These are phyloP conservation scores for Rugosomyces carneus DNA, from an alignment of 1,284 basidiomycete genomes.

Conservation along the genomic window DNA sequence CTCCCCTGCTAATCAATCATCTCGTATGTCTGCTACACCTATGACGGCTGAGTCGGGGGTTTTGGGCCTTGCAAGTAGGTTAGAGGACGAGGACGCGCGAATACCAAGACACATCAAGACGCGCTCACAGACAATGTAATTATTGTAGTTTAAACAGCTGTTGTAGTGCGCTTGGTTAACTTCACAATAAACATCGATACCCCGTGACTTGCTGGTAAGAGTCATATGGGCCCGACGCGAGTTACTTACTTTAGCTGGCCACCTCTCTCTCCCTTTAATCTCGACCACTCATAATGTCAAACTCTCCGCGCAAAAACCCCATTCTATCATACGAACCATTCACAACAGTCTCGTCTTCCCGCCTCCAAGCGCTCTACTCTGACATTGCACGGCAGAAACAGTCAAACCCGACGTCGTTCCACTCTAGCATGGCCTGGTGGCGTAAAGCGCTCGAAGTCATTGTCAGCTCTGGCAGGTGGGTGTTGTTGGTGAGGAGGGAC, in stretches of 20 bases:
- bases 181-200: too few relatives aligned
- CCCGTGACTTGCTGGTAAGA: constrained; percentile 2
- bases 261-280: too few relatives aligned
- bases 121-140: constrained; percentile 1
- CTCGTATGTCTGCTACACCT: constrained; percentile 16
- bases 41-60: not conserved
- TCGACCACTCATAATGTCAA: constrained; percentile 5
- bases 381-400: constrained; percentile 80
- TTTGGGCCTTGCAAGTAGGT: not conserved
- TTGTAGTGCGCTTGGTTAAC: too few relatives aligned
- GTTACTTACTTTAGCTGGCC: too few relatives aligned
- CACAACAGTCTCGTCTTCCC: constrained; percentile 44
- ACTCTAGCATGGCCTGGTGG: constrained; percentile 88
- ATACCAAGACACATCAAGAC: not conserved
- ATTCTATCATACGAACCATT: constrained; percentile 40
- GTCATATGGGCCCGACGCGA: constrained; percentile 12
- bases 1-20: constrained; percentile 25
- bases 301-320: constrained; percentile 2
- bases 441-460: constrained; percentile 59
- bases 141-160: not conserved
- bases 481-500: constrained; percentile 57
- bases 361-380: constrained; percentile 82
- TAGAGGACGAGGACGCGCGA: not conserved
- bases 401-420: constrained; percentile 80
- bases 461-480: constrained; percentile 66